Evolutionary conservation across 2,329 filamentous ascomycete genomes (phyloP).

Genomic region (Chaetomium olivaceum): DNA sequence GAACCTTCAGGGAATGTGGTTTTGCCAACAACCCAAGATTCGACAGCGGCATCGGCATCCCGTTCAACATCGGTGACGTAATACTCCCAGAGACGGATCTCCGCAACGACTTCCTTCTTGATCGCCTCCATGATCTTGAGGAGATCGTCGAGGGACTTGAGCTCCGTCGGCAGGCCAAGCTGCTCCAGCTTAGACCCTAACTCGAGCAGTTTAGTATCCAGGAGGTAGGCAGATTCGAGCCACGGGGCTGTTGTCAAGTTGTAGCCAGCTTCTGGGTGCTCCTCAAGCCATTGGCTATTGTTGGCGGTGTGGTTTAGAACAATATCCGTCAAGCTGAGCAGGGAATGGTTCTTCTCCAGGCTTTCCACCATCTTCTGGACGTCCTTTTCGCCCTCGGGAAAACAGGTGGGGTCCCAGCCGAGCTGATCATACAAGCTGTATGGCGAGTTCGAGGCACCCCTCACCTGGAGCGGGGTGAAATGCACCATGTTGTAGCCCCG

Average conservation of each 20-base stretch:
- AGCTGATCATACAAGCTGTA: conserved; percentile 97
- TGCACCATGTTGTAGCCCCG: conserved; percentile 99
- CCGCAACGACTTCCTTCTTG: conserved; percentile 75
- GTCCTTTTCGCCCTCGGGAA: conserved; percentile 83
- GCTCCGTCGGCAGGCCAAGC: conserved; percentile 72
- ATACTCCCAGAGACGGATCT: conserved; percentile 87
- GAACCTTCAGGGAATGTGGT: conserved; percentile 54
- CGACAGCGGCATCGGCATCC: conserved; percentile 66
- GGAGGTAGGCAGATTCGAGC: conserved; percentile 63
- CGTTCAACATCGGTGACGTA: conserved; percentile 80
- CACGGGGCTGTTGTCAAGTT: conserved; percentile 87
- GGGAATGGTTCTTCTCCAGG: conserved; percentile 80
- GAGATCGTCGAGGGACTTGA: conserved; percentile 72
- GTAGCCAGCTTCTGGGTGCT: conserved; percentile 94
- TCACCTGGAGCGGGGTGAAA: conserved; percentile 89
- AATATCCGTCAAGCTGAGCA: conserved; percentile 90
- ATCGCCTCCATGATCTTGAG: conserved; percentile 79
- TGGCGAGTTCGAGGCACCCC: conserved; percentile 89
- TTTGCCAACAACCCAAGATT: conserved; percentile 68
- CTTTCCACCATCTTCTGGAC: conserved; percentile 73
- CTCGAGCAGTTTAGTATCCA: conserved; percentile 66
- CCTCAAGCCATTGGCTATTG: conserved; percentile 90
- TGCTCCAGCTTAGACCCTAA: conserved; percentile 72
- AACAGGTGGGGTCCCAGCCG: conserved; percentile 76
- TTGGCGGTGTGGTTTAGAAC: conserved; percentile 98